These are phyloP conservation scores for Pharus latifolius DNA, from an alignment of 176 grass and related monocot species.

Conservation along the genomic window DNA sequence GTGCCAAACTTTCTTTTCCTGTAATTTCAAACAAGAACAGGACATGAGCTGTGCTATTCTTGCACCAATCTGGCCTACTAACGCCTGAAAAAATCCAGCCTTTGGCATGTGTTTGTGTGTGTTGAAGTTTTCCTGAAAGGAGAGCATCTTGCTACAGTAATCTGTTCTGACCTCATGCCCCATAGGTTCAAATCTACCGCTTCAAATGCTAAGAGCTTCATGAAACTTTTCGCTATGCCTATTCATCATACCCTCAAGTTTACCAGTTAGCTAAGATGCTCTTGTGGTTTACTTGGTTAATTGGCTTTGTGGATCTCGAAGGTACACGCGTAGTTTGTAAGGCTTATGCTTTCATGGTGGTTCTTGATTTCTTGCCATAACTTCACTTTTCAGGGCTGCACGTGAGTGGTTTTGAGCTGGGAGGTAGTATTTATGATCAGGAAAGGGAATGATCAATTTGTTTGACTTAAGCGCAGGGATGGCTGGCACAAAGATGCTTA, in stretches of 20 bases:
- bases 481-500: constrained; percentile 25
- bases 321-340: constrained; percentile 15
- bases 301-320: constrained; percentile 7
- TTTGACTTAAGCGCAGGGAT: constrained; percentile 53
- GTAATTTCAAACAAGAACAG: constrained; percentile 14
- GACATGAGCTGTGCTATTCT: constrained; percentile 20
- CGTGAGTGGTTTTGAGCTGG: constrained; percentile 1
- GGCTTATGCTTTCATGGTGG: not conserved
- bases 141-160: constrained; percentile 36
- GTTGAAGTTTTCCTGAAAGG: constrained; percentile 17
- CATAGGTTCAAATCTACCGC: constrained; percentile 22
- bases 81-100: constrained; percentile 22
- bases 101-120: constrained; percentile 31
- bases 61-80: constrained; percentile 20
- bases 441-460: constrained; percentile 49
- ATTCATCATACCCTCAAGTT: not conserved
- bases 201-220: not conserved
- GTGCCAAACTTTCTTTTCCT: constrained; percentile 15
- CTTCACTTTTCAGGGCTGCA: constrained; percentile 14
- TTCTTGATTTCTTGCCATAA: not conserved
- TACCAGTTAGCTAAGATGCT: not conserved
- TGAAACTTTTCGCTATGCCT: not conserved
- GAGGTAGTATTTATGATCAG: not conserved
- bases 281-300: constrained; percentile 10
- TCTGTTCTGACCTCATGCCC: not conserved